A percentile compares a stretch with the other conserved stretches of the same genome.
phyloP scores from a whole-genome alignment of 441 rosid genomes.

The Corymbia calophylla region DNA sequence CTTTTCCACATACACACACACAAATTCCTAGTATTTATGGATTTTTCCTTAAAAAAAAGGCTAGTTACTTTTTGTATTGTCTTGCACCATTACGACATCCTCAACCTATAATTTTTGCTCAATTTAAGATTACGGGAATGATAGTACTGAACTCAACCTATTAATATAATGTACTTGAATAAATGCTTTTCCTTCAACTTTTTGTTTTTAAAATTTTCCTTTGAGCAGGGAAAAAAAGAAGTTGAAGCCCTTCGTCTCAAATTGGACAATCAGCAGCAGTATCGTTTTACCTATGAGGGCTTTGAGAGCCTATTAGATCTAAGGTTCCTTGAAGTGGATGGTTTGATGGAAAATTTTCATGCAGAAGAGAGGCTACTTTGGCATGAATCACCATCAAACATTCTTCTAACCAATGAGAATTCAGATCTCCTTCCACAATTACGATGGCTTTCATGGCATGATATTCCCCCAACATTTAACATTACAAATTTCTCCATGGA shows the following conservation, averaged over 20 bases:
- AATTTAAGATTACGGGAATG: neutral
- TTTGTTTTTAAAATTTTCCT: neutral
- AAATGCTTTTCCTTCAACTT: neutral
- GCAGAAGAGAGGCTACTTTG: neutral
- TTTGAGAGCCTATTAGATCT: neutral
- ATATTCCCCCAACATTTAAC: too few species aligned
- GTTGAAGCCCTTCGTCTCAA: neutral
- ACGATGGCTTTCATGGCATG: too few species aligned
- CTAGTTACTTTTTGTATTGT: neutral
- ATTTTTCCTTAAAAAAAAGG: too few species aligned
- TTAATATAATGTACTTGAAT: neutral
- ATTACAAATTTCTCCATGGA: too few species aligned
- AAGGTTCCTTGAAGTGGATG: neutral
- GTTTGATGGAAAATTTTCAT: neutral
- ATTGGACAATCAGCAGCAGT: neutral
- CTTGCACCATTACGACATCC: neutral
- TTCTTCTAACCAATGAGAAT: neutral
- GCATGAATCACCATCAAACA: neutral
- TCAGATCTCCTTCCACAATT: neutral
- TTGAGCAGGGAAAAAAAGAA: neutral
- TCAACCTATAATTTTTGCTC: neutral
- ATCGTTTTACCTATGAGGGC: neutral
- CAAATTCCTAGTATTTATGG: too few species aligned
- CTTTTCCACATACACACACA: too few species aligned
- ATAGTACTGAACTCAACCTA: neutral